Conservation (phyloP, 148 eudicot genomes). For the Camellia granthamiana region DNA sequence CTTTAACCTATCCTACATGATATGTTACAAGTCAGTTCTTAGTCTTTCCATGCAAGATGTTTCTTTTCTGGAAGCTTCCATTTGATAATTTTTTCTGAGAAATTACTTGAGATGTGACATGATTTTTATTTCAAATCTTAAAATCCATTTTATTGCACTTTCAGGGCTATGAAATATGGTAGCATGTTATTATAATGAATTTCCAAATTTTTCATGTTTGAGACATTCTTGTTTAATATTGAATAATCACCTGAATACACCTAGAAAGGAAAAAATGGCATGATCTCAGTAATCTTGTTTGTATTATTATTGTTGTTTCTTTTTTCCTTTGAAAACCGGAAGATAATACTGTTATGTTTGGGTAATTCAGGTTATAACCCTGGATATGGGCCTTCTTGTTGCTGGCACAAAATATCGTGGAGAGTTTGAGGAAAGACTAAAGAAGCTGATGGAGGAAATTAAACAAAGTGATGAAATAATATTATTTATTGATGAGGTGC, state of each 20-base stretch:
- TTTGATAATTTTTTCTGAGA: background rate
- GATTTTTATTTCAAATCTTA: background rate
- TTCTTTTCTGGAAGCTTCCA: background rate
- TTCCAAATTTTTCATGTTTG: background rate
- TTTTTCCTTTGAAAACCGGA: background rate
- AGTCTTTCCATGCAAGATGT: background rate
- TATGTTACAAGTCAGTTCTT: too few species aligned
- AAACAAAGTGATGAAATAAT: slow-evolving; percentile 80
- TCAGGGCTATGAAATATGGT: background rate
- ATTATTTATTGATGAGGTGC: slow-evolving; percentile 89
- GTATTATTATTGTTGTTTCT: background rate
- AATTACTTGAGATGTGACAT: background rate
- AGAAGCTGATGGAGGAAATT: slow-evolving; percentile 94
- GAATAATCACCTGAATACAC: background rate
- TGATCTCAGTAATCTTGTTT: background rate
- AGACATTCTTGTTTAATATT: background rate
- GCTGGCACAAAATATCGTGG: slow-evolving; percentile 96
- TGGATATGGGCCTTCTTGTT: slow-evolving; percentile 90
- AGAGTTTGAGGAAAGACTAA: slow-evolving; percentile 86
- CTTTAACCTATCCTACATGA: too few species aligned
- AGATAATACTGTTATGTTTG: background rate
- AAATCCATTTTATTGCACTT: background rate
- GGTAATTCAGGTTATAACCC: slow-evolving; percentile 68
- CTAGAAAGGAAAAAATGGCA: background rate
- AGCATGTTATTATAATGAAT: background rate